Percentiles rank a stretch among this genome's conserved stretches.
Conservation (phyloP, 768 basidiomycete species). For the Cubamyces lactineus region DNA sequence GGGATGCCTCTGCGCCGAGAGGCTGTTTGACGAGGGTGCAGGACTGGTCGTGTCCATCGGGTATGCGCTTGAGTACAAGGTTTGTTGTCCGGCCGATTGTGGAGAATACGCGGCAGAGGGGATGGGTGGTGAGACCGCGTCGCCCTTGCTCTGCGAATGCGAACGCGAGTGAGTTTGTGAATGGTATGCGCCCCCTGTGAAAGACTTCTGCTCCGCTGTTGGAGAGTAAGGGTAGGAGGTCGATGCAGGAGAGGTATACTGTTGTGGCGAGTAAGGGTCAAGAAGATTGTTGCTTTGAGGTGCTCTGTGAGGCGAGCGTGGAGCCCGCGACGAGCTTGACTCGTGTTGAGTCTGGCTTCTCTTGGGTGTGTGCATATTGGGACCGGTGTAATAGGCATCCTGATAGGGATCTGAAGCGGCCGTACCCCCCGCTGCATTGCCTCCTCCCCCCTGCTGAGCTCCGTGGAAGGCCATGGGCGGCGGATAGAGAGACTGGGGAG, state of each 20-base stretch:
- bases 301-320: conserved; percentile 67
- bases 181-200: conserved; percentile 48
- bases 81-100: conserved; percentile 42
- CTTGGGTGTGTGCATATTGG: conserved; percentile 54
- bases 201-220: conserved; percentile 44
- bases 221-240: conserved; percentile 50
- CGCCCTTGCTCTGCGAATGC: conserved; percentile 58
- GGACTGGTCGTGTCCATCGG: conserved; percentile 70
- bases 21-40: conserved; percentile 53
- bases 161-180: conserved; percentile 57
- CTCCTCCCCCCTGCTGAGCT: conserved; percentile 41
- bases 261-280: conserved; percentile 72
- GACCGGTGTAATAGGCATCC: conserved; percentile 65
- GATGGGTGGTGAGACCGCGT: conserved; percentile 50
- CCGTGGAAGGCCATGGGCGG: conserved; percentile 61
- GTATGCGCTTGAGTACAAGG: conserved; percentile 51
- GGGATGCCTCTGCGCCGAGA: conserved; percentile 49
- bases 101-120: conserved; percentile 58
- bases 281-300: conserved; percentile 53
- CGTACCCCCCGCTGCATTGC: conserved; percentile 38
- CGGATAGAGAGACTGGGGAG: conserved; percentile 54
- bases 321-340: conserved; percentile 47
- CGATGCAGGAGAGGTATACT: conserved; percentile 67
- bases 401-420: conserved; percentile 51
- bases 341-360: conserved; percentile 59